These are phyloP conservation scores for Trypanosoma cruzi DNA, from an alignment of 208 protist species.

Conservation along the genomic window DNA sequence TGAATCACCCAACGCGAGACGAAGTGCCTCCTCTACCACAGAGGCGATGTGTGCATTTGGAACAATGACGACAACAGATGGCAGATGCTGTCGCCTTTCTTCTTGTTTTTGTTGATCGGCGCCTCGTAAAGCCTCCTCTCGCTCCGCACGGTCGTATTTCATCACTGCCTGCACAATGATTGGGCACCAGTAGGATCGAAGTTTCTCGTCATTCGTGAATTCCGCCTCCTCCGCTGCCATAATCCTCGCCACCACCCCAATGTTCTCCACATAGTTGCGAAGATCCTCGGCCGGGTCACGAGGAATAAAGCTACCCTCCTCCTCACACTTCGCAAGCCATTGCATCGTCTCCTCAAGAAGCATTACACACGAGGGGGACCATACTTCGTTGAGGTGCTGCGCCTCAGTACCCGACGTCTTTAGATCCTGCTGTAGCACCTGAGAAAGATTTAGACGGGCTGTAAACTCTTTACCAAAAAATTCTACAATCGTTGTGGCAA, in stretches of 20 bases:
- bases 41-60: slow-evolving; percentile 29
- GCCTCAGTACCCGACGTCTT: background rate
- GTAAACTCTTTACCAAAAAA: slow-evolving; percentile 50
- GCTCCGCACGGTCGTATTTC: slow-evolving; percentile 63
- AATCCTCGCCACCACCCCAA: slow-evolving; percentile 74
- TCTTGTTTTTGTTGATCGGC: background rate
- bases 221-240: slow-evolving; percentile 68
- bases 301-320: slow-evolving; percentile 66
- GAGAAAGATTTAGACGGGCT: slow-evolving; percentile 17
- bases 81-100: slow-evolving; percentile 5
- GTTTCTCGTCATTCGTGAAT: slow-evolving; percentile 52
- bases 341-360: slow-evolving; percentile 85
- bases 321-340: slow-evolving; percentile 77
- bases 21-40: slow-evolving; percentile 12
- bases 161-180: slow-evolving; percentile 56
- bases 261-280: slow-evolving; percentile 61
- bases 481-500: slow-evolving; percentile 42
- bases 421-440: slow-evolving; percentile 23
- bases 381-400: background rate
- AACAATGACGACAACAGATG: slow-evolving; percentile 36
- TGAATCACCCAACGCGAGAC: slow-evolving; percentile 8
- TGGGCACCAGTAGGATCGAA: slow-evolving; percentile 58
- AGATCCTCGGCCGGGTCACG: slow-evolving; percentile 60
- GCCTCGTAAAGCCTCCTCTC: slow-evolving; percentile 9
- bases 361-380: slow-evolving; percentile 31